These are phyloP conservation scores for Nephelium lappaceum DNA, from an alignment of 345 rosid genomes.

Conservation along the genomic window DNA sequence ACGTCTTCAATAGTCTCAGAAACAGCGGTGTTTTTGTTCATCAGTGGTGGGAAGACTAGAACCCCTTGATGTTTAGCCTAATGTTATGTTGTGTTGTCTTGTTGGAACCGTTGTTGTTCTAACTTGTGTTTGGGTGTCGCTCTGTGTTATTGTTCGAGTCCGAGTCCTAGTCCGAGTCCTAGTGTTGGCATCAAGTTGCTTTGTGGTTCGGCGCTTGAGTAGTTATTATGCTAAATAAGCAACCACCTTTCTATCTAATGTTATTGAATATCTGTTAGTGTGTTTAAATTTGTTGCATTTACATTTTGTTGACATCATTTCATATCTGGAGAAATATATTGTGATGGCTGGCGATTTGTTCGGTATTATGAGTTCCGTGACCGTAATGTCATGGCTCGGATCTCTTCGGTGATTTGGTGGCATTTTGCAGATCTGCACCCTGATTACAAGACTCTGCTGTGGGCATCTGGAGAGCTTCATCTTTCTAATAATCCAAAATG, in stretches of 20 bases:
- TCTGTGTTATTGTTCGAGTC: not conserved
- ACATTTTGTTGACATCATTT: not conserved
- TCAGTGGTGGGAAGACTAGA: slow-evolving; percentile 77
- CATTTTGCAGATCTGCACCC: not conserved
- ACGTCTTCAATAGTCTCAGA: slow-evolving; percentile 64
- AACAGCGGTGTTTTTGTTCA: slow-evolving; percentile 77
- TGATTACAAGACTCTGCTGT: too few relatives aligned
- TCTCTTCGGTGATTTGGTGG: not conserved
- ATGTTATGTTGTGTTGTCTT: not conserved
- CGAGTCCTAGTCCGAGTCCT: not conserved
- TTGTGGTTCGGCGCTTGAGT: not conserved
- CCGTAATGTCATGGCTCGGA: not conserved
- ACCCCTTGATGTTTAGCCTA: slow-evolving; percentile 11
- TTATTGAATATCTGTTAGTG: not conserved
- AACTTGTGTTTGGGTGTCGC: not conserved
- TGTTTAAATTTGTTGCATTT: not conserved
- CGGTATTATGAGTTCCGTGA: not conserved
- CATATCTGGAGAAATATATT: not conserved
- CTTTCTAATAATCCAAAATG: not conserved
- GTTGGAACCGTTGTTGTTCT: not conserved
- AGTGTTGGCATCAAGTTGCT: not conserved
- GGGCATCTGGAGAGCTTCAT: not conserved
- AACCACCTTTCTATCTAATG: not conserved
- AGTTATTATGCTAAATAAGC: not conserved
- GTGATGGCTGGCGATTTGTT: too few relatives aligned